Conservation (phyloP, 306 rosid species). For the Dicorynia guianensis region DNA sequence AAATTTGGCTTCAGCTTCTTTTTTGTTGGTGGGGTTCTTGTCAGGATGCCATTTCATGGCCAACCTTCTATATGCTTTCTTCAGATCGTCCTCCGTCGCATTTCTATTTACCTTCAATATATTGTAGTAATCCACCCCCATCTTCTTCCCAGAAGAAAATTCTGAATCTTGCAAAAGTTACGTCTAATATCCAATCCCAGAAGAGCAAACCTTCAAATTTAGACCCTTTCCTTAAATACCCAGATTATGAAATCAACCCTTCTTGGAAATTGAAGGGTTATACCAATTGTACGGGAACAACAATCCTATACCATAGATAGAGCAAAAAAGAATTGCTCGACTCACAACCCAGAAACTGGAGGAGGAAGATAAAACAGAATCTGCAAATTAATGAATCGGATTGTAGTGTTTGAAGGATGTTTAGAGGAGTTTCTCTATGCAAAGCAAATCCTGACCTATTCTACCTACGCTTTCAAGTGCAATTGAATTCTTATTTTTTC, state of each 20-base stretch:
- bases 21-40: conserved; percentile 82
- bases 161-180: conserved; percentile 23
- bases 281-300: conserved; percentile 4
- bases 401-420: background rate
- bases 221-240: conserved; percentile 38
- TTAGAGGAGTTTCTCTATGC: background rate
- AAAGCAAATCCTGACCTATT: no score
- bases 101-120: conserved; percentile 74
- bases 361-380: background rate
- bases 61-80: conserved; percentile 85
- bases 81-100: conserved; percentile 91
- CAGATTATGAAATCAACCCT: conserved; percentile 41
- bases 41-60: conserved; percentile 99
- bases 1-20: conserved; percentile 96
- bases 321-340: conserved; percentile 9
- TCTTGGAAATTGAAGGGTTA: conserved; percentile 22
- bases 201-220: conserved; percentile 40
- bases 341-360: background rate
- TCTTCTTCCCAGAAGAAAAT: conserved; percentile 25
- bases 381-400: background rate
- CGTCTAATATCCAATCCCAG: conserved; percentile 32
- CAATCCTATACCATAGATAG: background rate
- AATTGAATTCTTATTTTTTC: no score
- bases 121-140: conserved; percentile 92
- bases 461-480: no score